Conservation (phyloP, 805 yeast genomes). For the Pichia cephalocereana region DNA sequence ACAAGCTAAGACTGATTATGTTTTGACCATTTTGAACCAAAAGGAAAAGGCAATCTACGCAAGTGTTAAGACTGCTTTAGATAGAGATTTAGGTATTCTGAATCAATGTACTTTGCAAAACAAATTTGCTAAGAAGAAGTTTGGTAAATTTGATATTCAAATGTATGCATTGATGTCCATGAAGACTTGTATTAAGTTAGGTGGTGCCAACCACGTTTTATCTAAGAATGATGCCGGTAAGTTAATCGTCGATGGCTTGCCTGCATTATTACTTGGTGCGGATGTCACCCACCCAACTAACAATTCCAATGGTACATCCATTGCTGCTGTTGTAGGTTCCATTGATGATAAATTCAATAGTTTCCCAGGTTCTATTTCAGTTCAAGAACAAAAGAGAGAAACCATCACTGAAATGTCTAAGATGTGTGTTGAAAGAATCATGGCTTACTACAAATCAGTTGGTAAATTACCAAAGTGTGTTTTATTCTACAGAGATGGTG, state of each 20-base stretch:
- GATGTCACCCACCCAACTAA: conserved; percentile 26
- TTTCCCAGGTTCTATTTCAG: conserved; percentile 20
- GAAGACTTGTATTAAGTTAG: conserved; percentile 25
- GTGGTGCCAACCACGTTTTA: conserved; percentile 22
- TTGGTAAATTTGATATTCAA: conserved; percentile 18
- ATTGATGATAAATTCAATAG: conserved; percentile 17
- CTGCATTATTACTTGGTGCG: conserved; percentile 20
- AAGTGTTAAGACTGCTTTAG: conserved; percentile 21
- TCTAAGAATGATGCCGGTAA: conserved; percentile 12
- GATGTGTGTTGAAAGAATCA: conserved; percentile 19
- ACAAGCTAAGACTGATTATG: conserved; percentile 14
- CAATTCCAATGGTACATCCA: conserved; percentile 12
- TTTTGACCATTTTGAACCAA: conserved; percentile 18
- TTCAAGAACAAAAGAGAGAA: conserved; percentile 19
- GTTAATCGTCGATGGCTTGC: conserved; percentile 13
- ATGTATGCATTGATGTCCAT: conserved; percentile 26
- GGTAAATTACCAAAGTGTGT: conserved; percentile 19
- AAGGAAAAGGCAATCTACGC: conserved; percentile 19
- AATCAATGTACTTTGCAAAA: conserved; percentile 21
- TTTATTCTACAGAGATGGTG: conserved; percentile 27
- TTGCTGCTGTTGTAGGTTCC: conserved; percentile 19
- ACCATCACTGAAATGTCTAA: conserved; percentile 18
- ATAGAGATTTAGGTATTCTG: conserved; percentile 20
- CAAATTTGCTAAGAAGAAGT: conserved; percentile 18
- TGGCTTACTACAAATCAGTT: conserved; percentile 13